Base-by-base conservation (phyloP, 331 rosid species). In the Cydonia oblonga region DNA sequence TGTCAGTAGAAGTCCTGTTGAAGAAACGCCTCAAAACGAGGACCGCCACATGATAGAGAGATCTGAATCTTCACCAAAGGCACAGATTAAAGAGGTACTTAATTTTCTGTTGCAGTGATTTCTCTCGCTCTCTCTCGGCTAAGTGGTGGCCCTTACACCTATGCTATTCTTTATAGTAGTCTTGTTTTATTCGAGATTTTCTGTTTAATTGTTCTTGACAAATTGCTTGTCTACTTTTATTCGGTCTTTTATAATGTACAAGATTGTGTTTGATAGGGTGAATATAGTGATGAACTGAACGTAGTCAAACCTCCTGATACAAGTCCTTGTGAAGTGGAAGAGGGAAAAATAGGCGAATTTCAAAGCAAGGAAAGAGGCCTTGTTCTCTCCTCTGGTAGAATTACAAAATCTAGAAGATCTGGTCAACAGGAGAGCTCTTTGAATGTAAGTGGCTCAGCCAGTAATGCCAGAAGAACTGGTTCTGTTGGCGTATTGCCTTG, bases 1-100 rank as follows among this genome's bases (percentile, higher is more conserved):
- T 79, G 30, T 26, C 33, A 25, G 78, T 56, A 40, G 73, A 44
- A 28, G 61, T 76, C 22, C 76, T 38, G 76, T 63, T 32, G 80
- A 82, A 64, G 89, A 40, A 46, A 35, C 46, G 79, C 82, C 66
- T 68, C 63, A 59, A 71, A 68, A 69, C 4, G 42, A 62, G 77
- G 85, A 81, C 68, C 62, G 58, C 64, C 40, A 53, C 68, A 18
- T 76, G 67, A 58, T 72, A 60, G 85, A 79, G 62, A 75, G 70
- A 26, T 75, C 79, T 69, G 54, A 75, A 69, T 78, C 71, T 70
- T 81, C 86, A 74, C 71, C 24, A 64, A 70, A 74, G 54, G 67
- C 68, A 77, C 84, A 71, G 56, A 61, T 44, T 54, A 72, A 85
- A 75, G 81, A 86, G 98, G 97, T 93, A 86, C 69, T 49, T 49